Conservation (phyloP, 306 rosid species). For the Cucumis hystrix region DNA sequence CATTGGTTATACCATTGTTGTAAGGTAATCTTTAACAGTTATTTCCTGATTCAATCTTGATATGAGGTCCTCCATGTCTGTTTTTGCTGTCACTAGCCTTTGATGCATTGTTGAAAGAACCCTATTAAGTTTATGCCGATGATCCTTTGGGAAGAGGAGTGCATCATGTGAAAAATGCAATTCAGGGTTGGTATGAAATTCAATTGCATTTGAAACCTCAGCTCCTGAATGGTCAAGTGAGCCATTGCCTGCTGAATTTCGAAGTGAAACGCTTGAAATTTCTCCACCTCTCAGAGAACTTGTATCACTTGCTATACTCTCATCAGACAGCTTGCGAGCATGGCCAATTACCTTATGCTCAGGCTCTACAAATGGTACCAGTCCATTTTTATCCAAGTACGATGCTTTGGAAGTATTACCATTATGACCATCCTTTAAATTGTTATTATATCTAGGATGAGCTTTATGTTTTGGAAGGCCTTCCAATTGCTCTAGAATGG, state of each 20-base stretch:
- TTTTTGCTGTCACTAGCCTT: slow-evolving; percentile 76
- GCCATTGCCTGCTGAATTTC: slow-evolving; percentile 59
- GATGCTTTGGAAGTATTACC: slow-evolving; percentile 66
- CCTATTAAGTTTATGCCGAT: slow-evolving; percentile 82
- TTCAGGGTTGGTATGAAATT: slow-evolving; percentile 34
- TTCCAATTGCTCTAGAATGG: slow-evolving; percentile 85
- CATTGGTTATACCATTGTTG: slow-evolving; percentile 57
- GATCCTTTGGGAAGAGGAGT: slow-evolving; percentile 74
- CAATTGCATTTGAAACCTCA: slow-evolving; percentile 39
- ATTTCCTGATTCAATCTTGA: slow-evolving; percentile 92
- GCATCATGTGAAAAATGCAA: slow-evolving; percentile 39
- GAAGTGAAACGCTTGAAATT: slow-evolving; percentile 50
- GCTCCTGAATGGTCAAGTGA: slow-evolving; percentile 29
- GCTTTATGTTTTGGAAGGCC: slow-evolving; percentile 89
- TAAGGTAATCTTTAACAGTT: slow-evolving; percentile 83
- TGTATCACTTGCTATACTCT: slow-evolving; percentile 75
- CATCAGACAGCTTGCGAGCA: slow-evolving; percentile 58
- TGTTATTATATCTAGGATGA: slow-evolving; percentile 48
- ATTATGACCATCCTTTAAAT: slow-evolving; percentile 25
- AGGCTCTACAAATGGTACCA: slow-evolving; percentile 62
- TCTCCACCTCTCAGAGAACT: slow-evolving; percentile 88
- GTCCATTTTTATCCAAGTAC: slow-evolving; percentile 39
- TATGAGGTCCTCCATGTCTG: slow-evolving; percentile 95
- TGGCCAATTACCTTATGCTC: slow-evolving; percentile 53
- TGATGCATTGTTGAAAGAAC: slow-evolving; percentile 80